Percentiles rank a stretch among this genome's conserved stretches.
phyloP scores from a whole-genome alignment of 23 red algal species.

The Gracilariopsis chorda region DNA sequence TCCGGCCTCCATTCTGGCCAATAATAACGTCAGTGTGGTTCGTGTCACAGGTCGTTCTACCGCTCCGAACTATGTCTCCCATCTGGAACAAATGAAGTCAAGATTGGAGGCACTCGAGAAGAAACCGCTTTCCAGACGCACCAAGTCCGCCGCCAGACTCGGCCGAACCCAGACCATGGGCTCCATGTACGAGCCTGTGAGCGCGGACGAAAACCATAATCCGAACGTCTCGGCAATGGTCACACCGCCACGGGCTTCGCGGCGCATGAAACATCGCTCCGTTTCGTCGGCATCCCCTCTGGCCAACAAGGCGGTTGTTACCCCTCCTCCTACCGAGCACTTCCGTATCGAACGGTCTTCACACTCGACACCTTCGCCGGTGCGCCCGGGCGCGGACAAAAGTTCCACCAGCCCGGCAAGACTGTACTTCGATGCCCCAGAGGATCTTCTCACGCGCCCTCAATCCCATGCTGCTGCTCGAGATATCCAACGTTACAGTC shows the following conservation, averaged over 20 bases:
- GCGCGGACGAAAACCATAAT: slow-evolving; percentile 53
- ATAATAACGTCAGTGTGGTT: slow-evolving; percentile 51
- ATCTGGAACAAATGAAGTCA: slow-evolving; percentile 60
- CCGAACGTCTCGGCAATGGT: slow-evolving; percentile 62
- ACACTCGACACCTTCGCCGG: slow-evolving; percentile 36
- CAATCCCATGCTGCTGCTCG: slow-evolving; percentile 52
- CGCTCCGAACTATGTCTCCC: slow-evolving; percentile 49
- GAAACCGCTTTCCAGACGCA: slow-evolving; percentile 47
- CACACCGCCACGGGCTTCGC: slow-evolving; percentile 38
- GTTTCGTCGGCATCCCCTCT: slow-evolving; percentile 36
- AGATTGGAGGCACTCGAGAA: slow-evolving; percentile 57
- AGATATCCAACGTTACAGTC: slow-evolving; percentile 59
- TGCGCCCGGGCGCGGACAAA: not conserved
- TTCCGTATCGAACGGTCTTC: not conserved
- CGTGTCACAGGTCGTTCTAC: slow-evolving; percentile 52
- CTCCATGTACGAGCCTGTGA: slow-evolving; percentile 48
- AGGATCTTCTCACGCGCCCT: slow-evolving; percentile 52
- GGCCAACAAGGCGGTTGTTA: not conserved
- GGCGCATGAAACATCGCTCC: slow-evolving; percentile 53
- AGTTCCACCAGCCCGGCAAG: slow-evolving; percentile 7
- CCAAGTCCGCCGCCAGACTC: slow-evolving; percentile 47
- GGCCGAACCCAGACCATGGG: slow-evolving; percentile 66
- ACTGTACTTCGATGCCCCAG: slow-evolving; percentile 57
- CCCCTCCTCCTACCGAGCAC: not conserved
- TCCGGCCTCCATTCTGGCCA: slow-evolving; percentile 40